These are phyloP conservation scores for Colletotrichum incanum DNA, from an alignment of 2,329 filamentous ascomycete species.

Conservation along the genomic window DNA sequence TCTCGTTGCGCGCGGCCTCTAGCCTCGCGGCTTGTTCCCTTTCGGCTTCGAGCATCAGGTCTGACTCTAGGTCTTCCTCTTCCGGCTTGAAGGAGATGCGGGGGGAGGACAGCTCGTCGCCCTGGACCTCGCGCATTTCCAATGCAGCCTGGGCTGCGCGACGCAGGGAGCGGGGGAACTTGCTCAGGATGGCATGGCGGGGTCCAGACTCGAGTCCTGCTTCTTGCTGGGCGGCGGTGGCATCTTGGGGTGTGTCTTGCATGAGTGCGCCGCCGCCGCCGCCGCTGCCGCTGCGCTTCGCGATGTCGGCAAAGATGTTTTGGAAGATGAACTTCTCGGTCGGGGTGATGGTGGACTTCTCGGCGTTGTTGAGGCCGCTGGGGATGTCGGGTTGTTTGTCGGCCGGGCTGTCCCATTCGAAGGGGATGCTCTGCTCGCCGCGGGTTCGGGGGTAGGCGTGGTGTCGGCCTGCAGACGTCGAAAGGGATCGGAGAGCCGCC, in stretches of 20 bases:
- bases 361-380: conserved; percentile 42
- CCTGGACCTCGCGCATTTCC: conserved; percentile 53
- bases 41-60: not conserved
- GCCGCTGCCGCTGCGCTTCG: conserved; percentile 43
- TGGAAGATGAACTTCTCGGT: conserved; percentile 72
- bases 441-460: conserved; percentile 45
- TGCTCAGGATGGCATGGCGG: conserved; percentile 54
- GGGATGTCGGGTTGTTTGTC: conserved; percentile 46
- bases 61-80: conserved; percentile 5
- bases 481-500: conserved; percentile 44
- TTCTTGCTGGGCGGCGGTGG: conserved; percentile 44
- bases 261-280: conserved; percentile 50
- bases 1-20: conserved; percentile 54
- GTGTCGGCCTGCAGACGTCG: conserved; percentile 29
- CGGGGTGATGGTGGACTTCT: conserved; percentile 70
- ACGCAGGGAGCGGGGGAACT: conserved; percentile 58
- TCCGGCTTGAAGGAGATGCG: conserved; percentile 14
- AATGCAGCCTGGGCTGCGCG: conserved; percentile 58
- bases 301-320: conserved; percentile 67
- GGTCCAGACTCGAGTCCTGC: conserved; percentile 52
- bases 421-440: conserved; percentile 61
- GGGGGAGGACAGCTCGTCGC: not conserved
- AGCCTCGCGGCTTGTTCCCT: conserved; percentile 55
- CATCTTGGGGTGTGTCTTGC: conserved; percentile 27
- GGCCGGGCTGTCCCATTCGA: conserved; percentile 60